Conservation (phyloP, 1,284 basidiomycete genomes). For the Spongispora temasekensis region DNA sequence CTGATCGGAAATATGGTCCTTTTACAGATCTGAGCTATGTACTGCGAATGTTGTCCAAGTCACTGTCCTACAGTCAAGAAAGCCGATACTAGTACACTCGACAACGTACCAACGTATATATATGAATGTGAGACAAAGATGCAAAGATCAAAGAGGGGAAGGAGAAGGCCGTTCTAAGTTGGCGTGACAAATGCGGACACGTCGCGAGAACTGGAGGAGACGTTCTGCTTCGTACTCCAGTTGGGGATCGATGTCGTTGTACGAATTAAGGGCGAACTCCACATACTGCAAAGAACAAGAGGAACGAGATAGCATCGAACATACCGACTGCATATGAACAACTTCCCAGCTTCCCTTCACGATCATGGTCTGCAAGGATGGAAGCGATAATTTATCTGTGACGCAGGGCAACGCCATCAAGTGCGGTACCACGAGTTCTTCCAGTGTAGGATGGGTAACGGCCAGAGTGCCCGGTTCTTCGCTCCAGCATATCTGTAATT, state of each 20-base stretch:
- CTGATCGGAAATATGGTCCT: too few species aligned
- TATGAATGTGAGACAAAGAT: neutral
- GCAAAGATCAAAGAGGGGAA: neutral
- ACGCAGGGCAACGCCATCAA: neutral
- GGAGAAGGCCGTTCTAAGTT: neutral
- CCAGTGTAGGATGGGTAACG: neutral
- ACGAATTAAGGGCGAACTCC: neutral
- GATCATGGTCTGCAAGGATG: neutral
- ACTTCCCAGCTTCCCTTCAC: neutral
- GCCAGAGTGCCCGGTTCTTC: neutral
- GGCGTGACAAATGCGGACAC: neutral
- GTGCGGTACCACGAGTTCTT: neutral
- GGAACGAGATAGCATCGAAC: neutral
- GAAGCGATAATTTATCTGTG: neutral
- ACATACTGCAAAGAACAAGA: constrained; percentile 1
- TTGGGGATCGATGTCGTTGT: neutral
- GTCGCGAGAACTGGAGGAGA: neutral
- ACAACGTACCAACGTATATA: too few species aligned
- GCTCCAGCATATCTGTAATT: neutral
- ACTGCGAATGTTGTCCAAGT: too few species aligned
- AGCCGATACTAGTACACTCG: too few species aligned
- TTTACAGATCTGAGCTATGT: too few species aligned
- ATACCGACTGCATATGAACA: neutral
- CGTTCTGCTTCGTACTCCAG: neutral
- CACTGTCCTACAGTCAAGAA: too few species aligned